A percentile compares a stretch with the other conserved stretches of the same genome.
phyloP scores from a whole-genome alignment of 1,139 yeast genomes.

The Candida labiduridarum region DNA sequence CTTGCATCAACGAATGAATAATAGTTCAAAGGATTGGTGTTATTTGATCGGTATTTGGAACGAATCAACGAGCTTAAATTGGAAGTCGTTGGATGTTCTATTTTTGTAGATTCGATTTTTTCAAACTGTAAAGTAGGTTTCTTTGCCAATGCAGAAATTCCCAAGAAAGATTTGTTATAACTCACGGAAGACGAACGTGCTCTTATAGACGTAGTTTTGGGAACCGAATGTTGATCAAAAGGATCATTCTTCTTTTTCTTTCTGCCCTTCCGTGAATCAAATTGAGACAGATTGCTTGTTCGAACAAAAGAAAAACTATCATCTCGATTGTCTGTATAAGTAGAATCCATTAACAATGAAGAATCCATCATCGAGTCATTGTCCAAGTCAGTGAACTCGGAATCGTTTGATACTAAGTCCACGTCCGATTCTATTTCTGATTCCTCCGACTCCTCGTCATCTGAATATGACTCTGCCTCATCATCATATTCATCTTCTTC shows the following conservation, averaged over 20 bases:
- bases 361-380: conserved; percentile 41
- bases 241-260: conserved; percentile 23
- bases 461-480: conserved; percentile 12
- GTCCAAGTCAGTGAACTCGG: conserved; percentile 50
- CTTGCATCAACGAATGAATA: conserved; percentile 49
- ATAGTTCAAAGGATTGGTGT: conserved; percentile 53
- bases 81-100: conserved; percentile 20
- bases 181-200: conserved; percentile 10
- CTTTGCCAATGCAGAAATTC: conserved; percentile 3
- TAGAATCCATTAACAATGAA: conserved; percentile 31
- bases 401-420: conserved; percentile 29
- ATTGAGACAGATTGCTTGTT: conserved; percentile 12
- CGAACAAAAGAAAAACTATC: conserved; percentile 16
- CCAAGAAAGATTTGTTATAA: conserved; percentile 6
- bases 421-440: conserved; percentile 17
- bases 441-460: conserved; percentile 12
- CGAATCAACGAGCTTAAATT: conserved; percentile 46
- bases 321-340: conserved; percentile 14
- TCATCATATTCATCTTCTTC: conserved; percentile 22
- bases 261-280: conserved; percentile 19
- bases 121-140: conserved; percentile 25
- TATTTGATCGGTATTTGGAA: conserved; percentile 35
- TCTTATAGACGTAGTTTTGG: conserved; percentile 13
- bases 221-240: conserved; percentile 22
- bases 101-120: conserved; percentile 21